Conservation (phyloP, 768 basidiomycete species). For the Boletus sensibilis region DNA sequence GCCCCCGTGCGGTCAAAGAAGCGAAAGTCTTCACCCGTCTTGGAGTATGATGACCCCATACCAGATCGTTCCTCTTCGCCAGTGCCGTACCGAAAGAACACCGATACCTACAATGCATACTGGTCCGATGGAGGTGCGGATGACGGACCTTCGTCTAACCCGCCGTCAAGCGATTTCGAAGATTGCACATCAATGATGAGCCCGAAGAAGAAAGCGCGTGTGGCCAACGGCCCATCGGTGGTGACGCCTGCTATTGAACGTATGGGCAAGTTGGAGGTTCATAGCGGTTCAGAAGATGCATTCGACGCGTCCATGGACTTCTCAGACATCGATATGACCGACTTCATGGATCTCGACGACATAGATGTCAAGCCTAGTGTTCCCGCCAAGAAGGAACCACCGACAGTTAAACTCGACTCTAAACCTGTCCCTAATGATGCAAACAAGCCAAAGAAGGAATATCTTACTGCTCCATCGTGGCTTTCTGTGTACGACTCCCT, state of each 20-base stretch:
- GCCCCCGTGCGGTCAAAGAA: constrained; percentile 48
- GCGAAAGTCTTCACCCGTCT: constrained; percentile 61
- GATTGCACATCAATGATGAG: constrained; percentile 52
- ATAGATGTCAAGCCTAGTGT: constrained; percentile 45
- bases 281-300: constrained; percentile 48
- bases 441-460: constrained; percentile 42
- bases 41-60: constrained; percentile 35
- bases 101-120: constrained; percentile 32
- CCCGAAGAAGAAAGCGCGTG: constrained; percentile 65
- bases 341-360: constrained; percentile 59
- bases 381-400: constrained; percentile 22
- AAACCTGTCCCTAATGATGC: constrained; percentile 9
- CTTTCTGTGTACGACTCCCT: constrained; percentile 74
- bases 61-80: constrained; percentile 40
- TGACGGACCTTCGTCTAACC: constrained; percentile 22
- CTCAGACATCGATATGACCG: constrained; percentile 58
- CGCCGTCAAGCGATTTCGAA: constrained; percentile 51
- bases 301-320: constrained; percentile 51
- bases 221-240: constrained; percentile 38
- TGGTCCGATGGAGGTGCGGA: constrained; percentile 38
- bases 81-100: constrained; percentile 34
- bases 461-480: constrained; percentile 58
- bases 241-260: constrained; percentile 57
- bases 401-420: constrained; percentile 4
- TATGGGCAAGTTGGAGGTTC: constrained; percentile 58